These are phyloP conservation scores for Cutaneotrichosporon sp. DNA, from an alignment of 1,284 basidiomycete species.

Conservation along the genomic window DNA sequence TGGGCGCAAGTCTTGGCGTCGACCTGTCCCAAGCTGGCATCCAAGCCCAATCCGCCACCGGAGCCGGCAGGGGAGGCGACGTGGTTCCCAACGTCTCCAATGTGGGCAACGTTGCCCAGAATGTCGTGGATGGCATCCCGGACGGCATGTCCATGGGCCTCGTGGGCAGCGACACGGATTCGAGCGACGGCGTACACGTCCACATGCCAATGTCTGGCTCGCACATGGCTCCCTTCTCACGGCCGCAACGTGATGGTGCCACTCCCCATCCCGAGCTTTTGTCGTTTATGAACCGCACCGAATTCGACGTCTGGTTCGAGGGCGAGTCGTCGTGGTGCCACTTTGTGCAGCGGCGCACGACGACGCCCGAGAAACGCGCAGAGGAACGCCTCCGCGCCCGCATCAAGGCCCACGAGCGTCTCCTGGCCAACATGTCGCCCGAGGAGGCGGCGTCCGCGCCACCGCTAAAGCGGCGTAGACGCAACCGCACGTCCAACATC, in stretches of 20 bases:
- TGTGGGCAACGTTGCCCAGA: too few relatives aligned
- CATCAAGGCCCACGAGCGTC: conserved; percentile 32
- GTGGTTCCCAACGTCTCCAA: too few relatives aligned
- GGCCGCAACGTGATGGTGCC: conserved; percentile 26
- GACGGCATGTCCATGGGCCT: too few relatives aligned
- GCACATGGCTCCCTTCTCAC: conserved; percentile 31
- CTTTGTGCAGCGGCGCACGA: conserved; percentile 44
- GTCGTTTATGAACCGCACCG: conserved; percentile 23
- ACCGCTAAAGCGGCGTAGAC: conserved; percentile 37
- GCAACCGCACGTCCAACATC: conserved; percentile 35
- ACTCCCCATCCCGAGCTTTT: conserved; percentile 36
- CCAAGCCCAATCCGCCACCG: too few relatives aligned
- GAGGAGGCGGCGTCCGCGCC: conserved; percentile 34
- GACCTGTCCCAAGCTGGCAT: background rate
- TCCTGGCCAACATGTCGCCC: conserved; percentile 30
- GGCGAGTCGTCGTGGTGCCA: conserved; percentile 46
- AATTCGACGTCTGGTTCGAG: conserved; percentile 40
- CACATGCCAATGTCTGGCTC: conserved; percentile 7
- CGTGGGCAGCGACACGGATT: background rate
- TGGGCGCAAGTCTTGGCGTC: background rate
- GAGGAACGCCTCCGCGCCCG: conserved; percentile 43
- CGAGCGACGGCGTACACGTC: background rate
- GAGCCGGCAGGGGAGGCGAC: too few relatives aligned
- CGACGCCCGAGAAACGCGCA: conserved; percentile 42
- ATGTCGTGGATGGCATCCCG: too few relatives aligned